phyloP scores from a whole-genome alignment of 1,139 yeast genomes.

The Candida sojae region DNA sequence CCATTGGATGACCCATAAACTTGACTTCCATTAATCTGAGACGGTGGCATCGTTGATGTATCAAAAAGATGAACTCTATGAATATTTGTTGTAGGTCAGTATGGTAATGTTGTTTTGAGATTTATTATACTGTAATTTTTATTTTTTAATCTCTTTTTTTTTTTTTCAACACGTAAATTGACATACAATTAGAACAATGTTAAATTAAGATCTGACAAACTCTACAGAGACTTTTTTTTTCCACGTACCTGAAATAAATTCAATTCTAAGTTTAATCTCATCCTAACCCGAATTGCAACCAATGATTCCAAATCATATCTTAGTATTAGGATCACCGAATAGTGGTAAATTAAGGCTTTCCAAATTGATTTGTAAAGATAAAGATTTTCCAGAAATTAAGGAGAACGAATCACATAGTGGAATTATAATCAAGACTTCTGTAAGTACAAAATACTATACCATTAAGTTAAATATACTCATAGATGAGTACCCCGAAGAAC shows the following conservation, averaged over 20 bases:
- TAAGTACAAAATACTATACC: constrained; percentile 36
- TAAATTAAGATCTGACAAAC: not conserved
- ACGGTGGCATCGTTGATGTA: constrained; percentile 7
- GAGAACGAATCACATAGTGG: constrained; percentile 36
- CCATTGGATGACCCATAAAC: not conserved
- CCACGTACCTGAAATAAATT: too few relatives aligned
- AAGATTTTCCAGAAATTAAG: constrained; percentile 11
- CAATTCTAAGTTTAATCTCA: too few relatives aligned
- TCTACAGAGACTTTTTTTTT: not conserved
- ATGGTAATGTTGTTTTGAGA: not conserved
- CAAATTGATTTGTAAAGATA: constrained; percentile 18
- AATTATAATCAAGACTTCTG: constrained; percentile 26
- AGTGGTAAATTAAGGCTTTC: constrained; percentile 38
- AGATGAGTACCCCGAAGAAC: constrained; percentile 39
- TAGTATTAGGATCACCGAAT: constrained; percentile 40
- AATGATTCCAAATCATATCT: constrained; percentile 36
- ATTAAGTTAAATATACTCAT: constrained; percentile 33
- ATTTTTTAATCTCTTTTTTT: not conserved
- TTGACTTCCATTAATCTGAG: constrained; percentile 4
- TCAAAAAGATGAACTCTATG: not conserved
- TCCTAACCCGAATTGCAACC: not conserved
- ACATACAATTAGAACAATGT: not conserved
- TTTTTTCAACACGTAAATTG: not conserved
- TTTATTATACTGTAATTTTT: too few relatives aligned
- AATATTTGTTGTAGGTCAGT: not conserved